Conservation (phyloP, 441 rosid genomes). For the Populus hybrid region DNA sequence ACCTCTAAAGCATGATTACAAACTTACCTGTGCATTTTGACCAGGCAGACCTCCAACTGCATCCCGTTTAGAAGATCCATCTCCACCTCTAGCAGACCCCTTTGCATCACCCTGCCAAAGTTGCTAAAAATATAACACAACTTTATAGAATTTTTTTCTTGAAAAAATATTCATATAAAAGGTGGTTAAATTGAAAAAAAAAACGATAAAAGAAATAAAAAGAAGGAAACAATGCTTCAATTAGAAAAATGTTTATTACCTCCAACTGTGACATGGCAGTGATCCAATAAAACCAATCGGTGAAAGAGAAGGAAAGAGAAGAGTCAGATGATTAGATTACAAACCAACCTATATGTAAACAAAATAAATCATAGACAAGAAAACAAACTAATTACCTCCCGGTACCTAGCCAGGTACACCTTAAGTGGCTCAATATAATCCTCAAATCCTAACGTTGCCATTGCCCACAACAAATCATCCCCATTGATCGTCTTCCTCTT, state of each 20-base stretch:
- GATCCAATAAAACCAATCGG: slow-evolving; percentile 12
- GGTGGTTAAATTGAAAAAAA: background rate
- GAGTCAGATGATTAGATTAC: slow-evolving; percentile 16
- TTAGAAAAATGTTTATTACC: slow-evolving; percentile 34
- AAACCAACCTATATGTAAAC: background rate
- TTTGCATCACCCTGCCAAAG: slow-evolving; percentile 67
- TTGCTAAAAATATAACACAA: background rate
- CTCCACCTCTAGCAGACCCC: slow-evolving; percentile 74
- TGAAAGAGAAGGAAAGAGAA: slow-evolving; percentile 1
- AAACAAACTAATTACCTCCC: slow-evolving; percentile 46
- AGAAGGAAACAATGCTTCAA: background rate
- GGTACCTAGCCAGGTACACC: slow-evolving; percentile 62
- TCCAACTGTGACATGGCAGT: slow-evolving; percentile 44
- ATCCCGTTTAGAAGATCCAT: slow-evolving; percentile 57
- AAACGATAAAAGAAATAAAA: background rate
- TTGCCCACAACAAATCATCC: slow-evolving; percentile 86
- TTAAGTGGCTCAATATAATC: slow-evolving; percentile 76
- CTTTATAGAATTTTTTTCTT: background rate
- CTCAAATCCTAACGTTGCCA: slow-evolving; percentile 84
- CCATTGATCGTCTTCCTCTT: slow-evolving; percentile 85
- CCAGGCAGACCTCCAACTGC: slow-evolving; percentile 46
- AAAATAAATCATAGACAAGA: background rate
- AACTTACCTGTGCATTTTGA: slow-evolving; percentile 56
- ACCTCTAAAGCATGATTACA: slow-evolving; percentile 7
- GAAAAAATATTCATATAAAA: background rate